A percentile compares a stretch with the other conserved stretches of the same genome.
Evolutionary conservation across 345 rosid genomes (phyloP).

Genomic region (Laguncularia racemosa): DNA sequence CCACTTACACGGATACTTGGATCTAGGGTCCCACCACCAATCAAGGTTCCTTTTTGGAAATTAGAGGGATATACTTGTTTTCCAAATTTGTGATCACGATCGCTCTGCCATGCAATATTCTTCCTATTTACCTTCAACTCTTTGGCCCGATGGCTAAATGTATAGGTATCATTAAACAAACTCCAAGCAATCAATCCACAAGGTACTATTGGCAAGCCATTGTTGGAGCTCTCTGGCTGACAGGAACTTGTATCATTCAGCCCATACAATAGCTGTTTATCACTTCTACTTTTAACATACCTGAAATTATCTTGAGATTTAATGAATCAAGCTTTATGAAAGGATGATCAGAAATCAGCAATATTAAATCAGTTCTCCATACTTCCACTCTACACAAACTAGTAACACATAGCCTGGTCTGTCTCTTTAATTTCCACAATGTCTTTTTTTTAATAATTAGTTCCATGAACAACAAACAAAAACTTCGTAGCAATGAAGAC

Average conservation of each 20-base stretch:
- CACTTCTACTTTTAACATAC: slow-evolving; percentile 83
- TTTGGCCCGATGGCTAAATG: slow-evolving; percentile 32
- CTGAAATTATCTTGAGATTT: slow-evolving; percentile 23
- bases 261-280: slow-evolving; percentile 63
- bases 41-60: slow-evolving; percentile 68
- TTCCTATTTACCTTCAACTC: slow-evolving; percentile 44
- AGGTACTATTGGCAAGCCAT: slow-evolving; percentile 61
- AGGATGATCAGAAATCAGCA: no score
- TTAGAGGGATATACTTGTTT: slow-evolving; percentile 66
- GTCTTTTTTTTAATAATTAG: no score
- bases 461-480: no score
- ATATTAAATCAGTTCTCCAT: no score
- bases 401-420: no score
- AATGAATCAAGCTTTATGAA: no score
- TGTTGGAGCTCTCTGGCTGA: slow-evolving; percentile 49
- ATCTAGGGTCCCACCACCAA: slow-evolving; percentile 70
- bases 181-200: slow-evolving; percentile 89
- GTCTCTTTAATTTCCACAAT: no score
- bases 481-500: no score
- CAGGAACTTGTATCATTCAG: slow-evolving; percentile 48
- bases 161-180: slow-evolving; percentile 74
- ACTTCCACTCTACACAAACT: no score
- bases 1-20: slow-evolving; percentile 52
- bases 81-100: slow-evolving; percentile 75
- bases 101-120: slow-evolving; percentile 77